Base-by-base conservation (phyloP, 768 basidiomycete genomes). In the Leucocoprinus birnbaumii region DNA sequence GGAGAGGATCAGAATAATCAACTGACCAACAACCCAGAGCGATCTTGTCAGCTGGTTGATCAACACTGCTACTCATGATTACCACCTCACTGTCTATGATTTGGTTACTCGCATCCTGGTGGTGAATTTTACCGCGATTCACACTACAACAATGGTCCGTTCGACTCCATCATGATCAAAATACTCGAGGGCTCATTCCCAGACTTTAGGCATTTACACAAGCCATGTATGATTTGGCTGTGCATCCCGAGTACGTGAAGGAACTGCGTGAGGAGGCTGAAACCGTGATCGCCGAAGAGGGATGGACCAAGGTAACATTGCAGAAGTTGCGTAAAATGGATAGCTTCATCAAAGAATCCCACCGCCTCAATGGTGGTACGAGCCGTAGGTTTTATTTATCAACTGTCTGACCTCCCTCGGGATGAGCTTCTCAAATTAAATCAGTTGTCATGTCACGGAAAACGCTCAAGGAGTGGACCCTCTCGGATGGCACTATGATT, bases 251-350 rank as follows among this genome's bases (percentile, higher is more conserved):
- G 35, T 70, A 70, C 50, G 61, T 69, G 10, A 56, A 62, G 7
- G 63, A 69, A 16, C 41, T 81, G 22, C 71, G 79, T 0, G 71
- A 77, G 49, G 80, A 82, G 60, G 65, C 77, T 1, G 73, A 77
- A 42, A 50, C 51, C 1, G 64, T 74, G 13, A 48, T 75, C 16
- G 44, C 51, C 1, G 58, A 65, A 8, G 65, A 74, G 16, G 74
- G 68, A 24, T 77, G 72, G 68, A 65, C 64, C 0, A 73, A 73
- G 49, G 58, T 63, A 11, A 62, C 69, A 2, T 58, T 78, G 46
- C 62, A 61, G 14, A 72, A 72, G 50, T 68, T 80, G 69, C 64
- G 66, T 53, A 73, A 74, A 59, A 46, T 79, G 14, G 76, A 79
- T 55, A 80, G 78, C 54, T 77, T 79, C 59, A 53, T 79, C 27